Base-by-base conservation (phyloP, 768 basidiomycete genomes). In the Rhizopogon salebrosus region DNA sequence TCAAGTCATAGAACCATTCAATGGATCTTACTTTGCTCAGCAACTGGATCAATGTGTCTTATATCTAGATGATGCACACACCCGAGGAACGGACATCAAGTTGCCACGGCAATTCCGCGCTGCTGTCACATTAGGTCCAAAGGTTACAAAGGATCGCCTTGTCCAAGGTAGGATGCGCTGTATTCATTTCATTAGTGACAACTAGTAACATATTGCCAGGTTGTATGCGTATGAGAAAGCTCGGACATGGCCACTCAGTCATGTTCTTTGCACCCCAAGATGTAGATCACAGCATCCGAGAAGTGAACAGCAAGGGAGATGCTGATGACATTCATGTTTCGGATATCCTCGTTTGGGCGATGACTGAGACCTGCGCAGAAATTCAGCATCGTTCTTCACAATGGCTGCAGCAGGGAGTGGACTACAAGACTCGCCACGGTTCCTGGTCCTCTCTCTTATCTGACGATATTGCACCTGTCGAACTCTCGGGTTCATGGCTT, bases 51-150 rank as follows among this genome's bases (percentile, higher is more conserved):
- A 68, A 51, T 78, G 76, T 31, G 53, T 76, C 4, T 58, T 80
- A 2, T 82, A 82, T 55, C 72, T 82, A 0, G 80, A 82, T 43
- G 80, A 82, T 46, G 75, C 77, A 0, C 80, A 80, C 52, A 64
- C 63, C 2, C 37, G 63, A 11, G 80, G 80, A 5, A 82, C 80
- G 0, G 80, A 82, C 52, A 62, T 82, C 13, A 80, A 74, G 39
- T 64, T 82, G 29, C 80, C 81, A 0, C 51, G 18, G 1, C 53
- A 66, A 16, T 72, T 64, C 34, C 66, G 72, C 4, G 75, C 76
- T 5, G 75, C 71, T 5, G 77, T 80, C 4, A 79, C 78, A 3
- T 57, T 81, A 2, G 80, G 80, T 0, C 74, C 74, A 5, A 78
- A 73, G 38, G 62, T 82, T 7, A 77, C 74, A 0, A 82, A 82